Evolutionary conservation across 2,329 filamentous ascomycete species (phyloP), one percentile per base, ranked within the genome.

Genomic region (Phaeoacremonium minimum): DNA sequence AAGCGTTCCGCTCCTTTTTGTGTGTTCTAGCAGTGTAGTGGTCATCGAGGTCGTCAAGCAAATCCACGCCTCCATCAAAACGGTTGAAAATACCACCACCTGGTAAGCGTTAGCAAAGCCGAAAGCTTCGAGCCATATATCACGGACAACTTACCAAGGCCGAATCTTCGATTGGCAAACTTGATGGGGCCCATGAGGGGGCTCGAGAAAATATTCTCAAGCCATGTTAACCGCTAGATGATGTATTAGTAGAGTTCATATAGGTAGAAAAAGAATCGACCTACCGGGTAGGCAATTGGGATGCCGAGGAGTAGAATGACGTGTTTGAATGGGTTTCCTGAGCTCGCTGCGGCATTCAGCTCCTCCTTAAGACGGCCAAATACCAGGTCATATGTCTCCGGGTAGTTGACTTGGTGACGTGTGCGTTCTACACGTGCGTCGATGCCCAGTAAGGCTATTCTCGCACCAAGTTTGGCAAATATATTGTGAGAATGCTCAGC

Each of bases 21-120:
- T 97, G 91, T 34, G 89, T 88, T 44, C 80, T 80, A 6, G 90
- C 87, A 2, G 91, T 96, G 68, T 96, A 96, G 56, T 98, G 93
- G 58, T 98, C 93, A 58, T 97, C 91, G 15, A 95, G 71, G 49
- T 95, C 89, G 56, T 96, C 90, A 13, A 95, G 70, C 16, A 97
- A 80, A 64, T 97, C 93, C 16, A 96, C 85, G 37, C 85, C 90
- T 34, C 91, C 91, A 50, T 96, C 91, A 48, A 97, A 96, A 38
- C 88, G 77, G 61, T 97, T 97, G 71, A 97, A 95, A 30, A 96
- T 70, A 35, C 81, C 80, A 33, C 89, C 90, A 5, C 85, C 85
- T 63, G 15, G 6, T 7, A 16, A 28, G 17, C 16, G 40, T 49
- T 18, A 53, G 43, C 28, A 13, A 38, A 38, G 9, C n/a, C 22